Percentiles rank a stretch among this genome's conserved stretches.
These are phyloP conservation scores for Diaporthe ilicicola DNA, from an alignment of 2,329 filamentous ascomycete species.

Conservation along the genomic window DNA sequence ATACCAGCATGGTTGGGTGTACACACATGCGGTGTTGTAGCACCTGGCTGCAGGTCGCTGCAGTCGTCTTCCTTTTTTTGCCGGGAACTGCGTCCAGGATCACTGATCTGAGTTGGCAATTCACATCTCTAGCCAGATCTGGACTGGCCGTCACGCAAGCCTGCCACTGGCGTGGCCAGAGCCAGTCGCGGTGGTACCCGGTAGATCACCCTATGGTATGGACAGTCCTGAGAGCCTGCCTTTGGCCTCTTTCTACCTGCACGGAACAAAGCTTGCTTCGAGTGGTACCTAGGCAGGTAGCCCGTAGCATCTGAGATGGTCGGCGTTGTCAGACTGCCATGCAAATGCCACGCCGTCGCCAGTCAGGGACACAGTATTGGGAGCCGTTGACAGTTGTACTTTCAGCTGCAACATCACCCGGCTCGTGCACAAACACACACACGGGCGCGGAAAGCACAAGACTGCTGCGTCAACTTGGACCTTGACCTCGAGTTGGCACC, in stretches of 20 bases:
- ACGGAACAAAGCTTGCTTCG: conserved; percentile 11
- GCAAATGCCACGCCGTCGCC: conserved; percentile 19
- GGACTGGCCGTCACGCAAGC: conserved; percentile 27
- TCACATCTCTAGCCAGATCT: conserved; percentile 19
- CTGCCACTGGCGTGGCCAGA: conserved; percentile 22
- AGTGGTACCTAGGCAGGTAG: too few species aligned
- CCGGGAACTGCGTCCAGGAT: conserved; percentile 24
- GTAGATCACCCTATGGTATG: conserved; percentile 11
- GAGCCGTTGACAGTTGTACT: conserved; percentile 5
- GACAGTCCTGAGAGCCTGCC: neutral
- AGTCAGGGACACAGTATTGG: conserved; percentile 12
- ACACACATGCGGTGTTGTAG: conserved; percentile 14
- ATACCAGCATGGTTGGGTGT: conserved; percentile 18
- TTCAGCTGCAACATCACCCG: conserved; percentile 7
- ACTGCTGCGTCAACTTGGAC: neutral
- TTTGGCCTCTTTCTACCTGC: neutral
- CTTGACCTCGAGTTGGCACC: neutral
- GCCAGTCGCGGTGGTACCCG: conserved; percentile 17
- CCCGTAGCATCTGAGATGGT: neutral
- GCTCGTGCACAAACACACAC: conserved; percentile 11
- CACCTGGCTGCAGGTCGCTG: conserved; percentile 23
- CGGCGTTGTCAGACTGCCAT: too few species aligned
- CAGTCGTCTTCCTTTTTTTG: conserved; percentile 3
- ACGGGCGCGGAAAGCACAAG: neutral
- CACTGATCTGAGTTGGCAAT: conserved; percentile 29